Evolutionary conservation across 352 stramenopile species (phyloP).

Genomic region (Globisporangium cederbergense): DNA sequence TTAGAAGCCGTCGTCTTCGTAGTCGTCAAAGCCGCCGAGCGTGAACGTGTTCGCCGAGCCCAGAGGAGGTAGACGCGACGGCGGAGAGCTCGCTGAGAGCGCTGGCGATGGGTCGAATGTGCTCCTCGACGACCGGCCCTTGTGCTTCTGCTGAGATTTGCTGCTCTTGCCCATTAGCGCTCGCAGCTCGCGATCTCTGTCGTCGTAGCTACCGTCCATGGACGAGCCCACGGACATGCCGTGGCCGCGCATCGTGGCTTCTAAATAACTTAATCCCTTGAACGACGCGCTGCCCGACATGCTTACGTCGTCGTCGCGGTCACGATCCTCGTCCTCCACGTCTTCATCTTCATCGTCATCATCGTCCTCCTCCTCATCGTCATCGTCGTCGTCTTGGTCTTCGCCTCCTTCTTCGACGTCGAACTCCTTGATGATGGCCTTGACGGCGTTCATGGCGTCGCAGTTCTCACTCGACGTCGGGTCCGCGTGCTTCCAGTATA

Average conservation of each 20-base stretch:
- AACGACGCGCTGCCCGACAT: constrained; percentile 54
- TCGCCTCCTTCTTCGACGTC: constrained; percentile 47
- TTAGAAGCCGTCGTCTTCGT: constrained; percentile 47
- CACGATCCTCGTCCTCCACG: constrained; percentile 33
- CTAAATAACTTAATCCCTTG: constrained; percentile 52
- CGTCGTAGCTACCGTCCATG: constrained; percentile 37
- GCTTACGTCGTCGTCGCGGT: constrained; percentile 36
- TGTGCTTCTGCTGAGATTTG: constrained; percentile 5
- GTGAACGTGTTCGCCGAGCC: constrained; percentile 44
- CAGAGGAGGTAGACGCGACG: constrained; percentile 60
- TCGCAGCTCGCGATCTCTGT: constrained; percentile 19
- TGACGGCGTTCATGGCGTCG: constrained; percentile 55
- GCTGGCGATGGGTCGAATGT: constrained; percentile 66
- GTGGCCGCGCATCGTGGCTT: constrained; percentile 38
- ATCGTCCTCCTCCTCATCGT: constrained; percentile 41
- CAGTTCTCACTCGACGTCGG: constrained; percentile 71
- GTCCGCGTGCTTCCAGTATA: constrained; percentile 92
- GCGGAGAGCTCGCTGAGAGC: constrained; percentile 63
- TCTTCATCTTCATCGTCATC: constrained; percentile 33
- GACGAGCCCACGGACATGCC: constrained; percentile 60
- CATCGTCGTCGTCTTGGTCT: constrained; percentile 29
- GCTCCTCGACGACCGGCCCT: constrained; percentile 29
- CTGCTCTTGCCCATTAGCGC: constrained; percentile 16
- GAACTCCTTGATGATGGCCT: constrained; percentile 57
- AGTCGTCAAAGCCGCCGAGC: constrained; percentile 61